A percentile compares a stretch with the other conserved stretches of the same genome.
Conservation (phyloP, 129 eudicot genomes). For the Helianthus tuberosus region DNA sequence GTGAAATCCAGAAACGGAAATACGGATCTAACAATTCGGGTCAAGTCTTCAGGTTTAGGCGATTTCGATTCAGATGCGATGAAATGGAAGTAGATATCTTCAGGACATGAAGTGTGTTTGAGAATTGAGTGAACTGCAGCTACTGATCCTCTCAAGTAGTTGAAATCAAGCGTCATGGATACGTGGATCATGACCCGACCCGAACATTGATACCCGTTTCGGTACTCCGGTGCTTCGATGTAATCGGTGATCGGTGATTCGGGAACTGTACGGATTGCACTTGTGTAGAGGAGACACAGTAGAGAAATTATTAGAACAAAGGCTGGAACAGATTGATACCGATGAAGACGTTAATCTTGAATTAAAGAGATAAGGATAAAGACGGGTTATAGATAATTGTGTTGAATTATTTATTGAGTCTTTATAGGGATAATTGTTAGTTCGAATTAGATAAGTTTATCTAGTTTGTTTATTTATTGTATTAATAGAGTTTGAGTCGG, state of each 20-base stretch:
- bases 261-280: background rate
- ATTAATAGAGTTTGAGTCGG: too few species aligned
- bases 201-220: slow-evolving; percentile 46
- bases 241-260: slow-evolving; percentile 8
- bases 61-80: slow-evolving; percentile 44
- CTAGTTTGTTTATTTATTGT: too few species aligned
- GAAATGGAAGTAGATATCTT: slow-evolving; percentile 65
- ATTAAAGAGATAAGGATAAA: too few species aligned
- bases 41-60: slow-evolving; percentile 32
- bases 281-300: background rate
- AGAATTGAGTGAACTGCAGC: slow-evolving; percentile 74
- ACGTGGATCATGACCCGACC: slow-evolving; percentile 45
- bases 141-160: slow-evolving; percentile 77
- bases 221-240: slow-evolving; percentile 55
- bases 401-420: too few species aligned
- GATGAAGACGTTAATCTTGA: too few species aligned
- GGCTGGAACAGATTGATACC: background rate
- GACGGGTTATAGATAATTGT: too few species aligned
- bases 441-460: too few species aligned
- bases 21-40: slow-evolving; percentile 37
- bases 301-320: background rate
- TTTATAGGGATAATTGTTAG: too few species aligned
- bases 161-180: slow-evolving; percentile 72
- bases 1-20: slow-evolving; percentile 55
- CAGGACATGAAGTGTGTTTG: slow-evolving; percentile 67